Percentiles rank a stretch among this genome's conserved stretches.
These are phyloP conservation scores for Penicillium sp. DNA, from an alignment of 2,329 filamentous ascomycete genomes.

Conservation along the genomic window DNA sequence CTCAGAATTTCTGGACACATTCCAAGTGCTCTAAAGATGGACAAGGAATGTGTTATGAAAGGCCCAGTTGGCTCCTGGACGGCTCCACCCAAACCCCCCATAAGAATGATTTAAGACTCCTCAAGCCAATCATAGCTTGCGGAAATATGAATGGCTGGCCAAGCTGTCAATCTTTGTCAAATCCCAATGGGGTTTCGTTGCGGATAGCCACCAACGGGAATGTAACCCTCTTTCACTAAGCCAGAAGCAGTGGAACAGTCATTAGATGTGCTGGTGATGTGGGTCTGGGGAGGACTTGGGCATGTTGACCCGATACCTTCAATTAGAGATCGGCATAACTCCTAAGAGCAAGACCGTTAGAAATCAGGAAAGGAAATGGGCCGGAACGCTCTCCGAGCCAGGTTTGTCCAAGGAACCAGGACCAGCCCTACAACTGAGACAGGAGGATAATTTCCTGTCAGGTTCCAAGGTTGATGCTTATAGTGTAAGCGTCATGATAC, in stretches of 20 bases:
- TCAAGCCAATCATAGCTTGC: slow-evolving; percentile 26
- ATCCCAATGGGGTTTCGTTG: slow-evolving; percentile 17
- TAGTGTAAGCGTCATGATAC: slow-evolving; percentile 39
- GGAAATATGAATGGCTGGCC: slow-evolving; percentile 22
- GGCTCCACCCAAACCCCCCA: slow-evolving; percentile 21
- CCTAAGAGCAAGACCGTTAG: neutral
- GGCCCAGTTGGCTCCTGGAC: slow-evolving; percentile 20
- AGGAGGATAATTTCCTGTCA: neutral
- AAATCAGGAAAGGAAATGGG: slow-evolving; percentile 6
- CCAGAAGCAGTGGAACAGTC: slow-evolving; percentile 30
- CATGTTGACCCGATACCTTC: slow-evolving; percentile 20
- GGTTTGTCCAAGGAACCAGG: slow-evolving; percentile 9
- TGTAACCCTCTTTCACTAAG: slow-evolving; percentile 33
- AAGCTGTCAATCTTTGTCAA: slow-evolving; percentile 24
- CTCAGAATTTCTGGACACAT: slow-evolving; percentile 37
- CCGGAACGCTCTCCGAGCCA: slow-evolving; percentile 16
- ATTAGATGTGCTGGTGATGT: slow-evolving; percentile 27
- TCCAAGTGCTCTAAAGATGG: slow-evolving; percentile 35
- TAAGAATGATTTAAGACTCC: slow-evolving; percentile 24
- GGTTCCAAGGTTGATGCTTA: slow-evolving; percentile 1
- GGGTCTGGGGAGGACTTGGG: slow-evolving; percentile 17
- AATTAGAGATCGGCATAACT: slow-evolving; percentile 6
- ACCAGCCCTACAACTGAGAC: neutral
- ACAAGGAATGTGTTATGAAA: slow-evolving; percentile 33
- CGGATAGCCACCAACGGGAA: slow-evolving; percentile 36